Base-by-base conservation (phyloP, 2,329 filamentous ascomycete genomes). In the Trichoderma pleuroti region DNA sequence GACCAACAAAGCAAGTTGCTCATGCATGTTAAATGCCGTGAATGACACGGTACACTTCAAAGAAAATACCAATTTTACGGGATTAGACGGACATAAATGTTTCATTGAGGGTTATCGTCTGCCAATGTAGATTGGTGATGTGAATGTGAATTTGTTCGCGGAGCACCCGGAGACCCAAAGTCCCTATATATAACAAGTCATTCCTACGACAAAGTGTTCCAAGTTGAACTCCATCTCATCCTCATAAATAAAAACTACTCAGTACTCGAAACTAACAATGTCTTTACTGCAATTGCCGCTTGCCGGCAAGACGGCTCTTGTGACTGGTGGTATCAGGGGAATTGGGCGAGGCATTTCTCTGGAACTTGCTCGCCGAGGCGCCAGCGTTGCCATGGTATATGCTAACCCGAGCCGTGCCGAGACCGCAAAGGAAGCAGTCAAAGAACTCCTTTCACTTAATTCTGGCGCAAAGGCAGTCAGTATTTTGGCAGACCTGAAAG, bases 261-360 rank as follows among this genome's bases (percentile, higher is more conserved):
- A 36, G 0, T 24, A 36, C 0, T 2, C 0, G 6, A 52, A 2
- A 16, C 26, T 16, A 3, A 56, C 10, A 28, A 66, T 66, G 63
- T 24, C 63, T 12, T 28, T 49, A 8, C 5, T 56, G 21, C 32
- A 66, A 11, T 18, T 66, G 28, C 30, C 63, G 1, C 63, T 66
- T 36, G 30, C 16, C 16, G 63, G 63, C 14, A 66, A 56, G 6
- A 56, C 63, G 10, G 63, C 63, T 28, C 63, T 66, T 26, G 63
- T 66, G 9, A 66, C 63, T n/a, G 63, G 63, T 16, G 63, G 63
- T n/a, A 66, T 66, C 16, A 39, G 63, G 3, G 63, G 63, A n/a
- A 66, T 66, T 16, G 63, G 63, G 1, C 46, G 49, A 39, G 63
- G 63, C 24, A 66, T 66, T 28, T 66, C 63, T 8, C 30, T 66